These are phyloP conservation scores for Acrodontium crateriforme DNA, from an alignment of 2,329 filamentous ascomycete species.

Conservation along the genomic window DNA sequence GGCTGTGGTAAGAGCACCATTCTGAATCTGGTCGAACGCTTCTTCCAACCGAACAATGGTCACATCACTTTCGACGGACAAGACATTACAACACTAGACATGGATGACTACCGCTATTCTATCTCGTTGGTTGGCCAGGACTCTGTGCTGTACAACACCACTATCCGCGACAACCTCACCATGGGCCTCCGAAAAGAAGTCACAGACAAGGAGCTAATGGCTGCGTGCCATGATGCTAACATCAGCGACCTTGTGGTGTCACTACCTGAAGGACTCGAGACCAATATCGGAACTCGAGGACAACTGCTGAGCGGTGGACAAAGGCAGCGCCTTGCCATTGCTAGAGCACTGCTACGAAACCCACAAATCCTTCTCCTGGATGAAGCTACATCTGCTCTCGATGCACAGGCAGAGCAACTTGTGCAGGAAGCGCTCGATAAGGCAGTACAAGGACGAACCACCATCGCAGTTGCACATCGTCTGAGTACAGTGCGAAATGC, in stretches of 20 bases:
- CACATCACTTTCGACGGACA: slow-evolving; percentile 37
- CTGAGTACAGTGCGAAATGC: slow-evolving; percentile 27
- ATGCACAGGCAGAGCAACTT: slow-evolving; percentile 13
- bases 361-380: slow-evolving; percentile 28
- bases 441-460: slow-evolving; percentile 23
- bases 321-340: slow-evolving; percentile 30
- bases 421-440: slow-evolving; percentile 26
- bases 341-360: slow-evolving; percentile 28
- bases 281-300: slow-evolving; percentile 8
- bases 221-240: slow-evolving; percentile 6
- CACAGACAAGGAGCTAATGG: slow-evolving; percentile 3
- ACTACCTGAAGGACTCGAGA: slow-evolving; percentile 13
- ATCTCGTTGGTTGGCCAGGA: slow-evolving; percentile 33
- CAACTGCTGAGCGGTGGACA: slow-evolving; percentile 26
- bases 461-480: slow-evolving; percentile 29
- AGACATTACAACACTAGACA: slow-evolving; percentile 22
- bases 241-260: slow-evolving; percentile 7
- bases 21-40: slow-evolving; percentile 46
- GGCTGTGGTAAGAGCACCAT: slow-evolving; percentile 65
- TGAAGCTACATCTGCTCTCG: slow-evolving; percentile 27
- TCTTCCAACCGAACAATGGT: slow-evolving; percentile 55
- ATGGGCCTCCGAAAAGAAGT: slow-evolving; percentile 6
- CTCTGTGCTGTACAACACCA: slow-evolving; percentile 32
- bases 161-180: slow-evolving; percentile 25
- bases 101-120: slow-evolving; percentile 24